Percentiles rank a stretch among this genome's conserved stretches.
Evolutionary conservation across 768 basidiomycete species (phyloP).

Genomic region (Rhizopogon roseolus): DNA sequence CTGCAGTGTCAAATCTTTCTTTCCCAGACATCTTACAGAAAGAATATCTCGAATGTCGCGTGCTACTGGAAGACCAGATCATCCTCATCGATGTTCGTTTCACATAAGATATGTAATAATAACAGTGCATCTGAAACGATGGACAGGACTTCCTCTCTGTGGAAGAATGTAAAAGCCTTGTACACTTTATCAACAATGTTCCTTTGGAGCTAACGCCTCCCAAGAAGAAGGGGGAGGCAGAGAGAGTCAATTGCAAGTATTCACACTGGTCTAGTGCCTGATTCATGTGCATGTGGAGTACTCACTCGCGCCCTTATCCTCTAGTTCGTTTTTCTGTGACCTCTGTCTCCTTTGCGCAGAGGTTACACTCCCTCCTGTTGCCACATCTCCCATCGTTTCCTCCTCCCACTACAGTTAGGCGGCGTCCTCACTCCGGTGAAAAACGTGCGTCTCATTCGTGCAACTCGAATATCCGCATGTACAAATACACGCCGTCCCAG

Average conservation of each 20-base stretch:
- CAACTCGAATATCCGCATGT: conserved; percentile 72
- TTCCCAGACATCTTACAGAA: conserved; percentile 48
- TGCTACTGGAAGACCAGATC: conserved; percentile 61
- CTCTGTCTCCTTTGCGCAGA: conserved; percentile 53
- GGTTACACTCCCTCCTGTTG: conserved; percentile 41
- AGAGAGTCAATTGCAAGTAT: conserved; percentile 58
- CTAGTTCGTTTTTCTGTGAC: conserved; percentile 60
- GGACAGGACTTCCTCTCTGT: conserved; percentile 50
- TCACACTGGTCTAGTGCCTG: background rate
- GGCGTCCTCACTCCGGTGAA: conserved; percentile 11
- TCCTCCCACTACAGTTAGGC: conserved; percentile 31
- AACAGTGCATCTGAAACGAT: background rate
- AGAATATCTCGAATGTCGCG: conserved; percentile 37
- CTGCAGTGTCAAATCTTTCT: background rate
- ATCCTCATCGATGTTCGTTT: conserved; percentile 51
- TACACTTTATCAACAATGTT: conserved; percentile 54
- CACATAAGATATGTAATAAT: background rate
- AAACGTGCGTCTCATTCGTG: conserved; percentile 47
- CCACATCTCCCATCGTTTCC: conserved; percentile 59
- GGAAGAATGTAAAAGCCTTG: conserved; percentile 56
- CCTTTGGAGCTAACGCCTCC: conserved; percentile 65
- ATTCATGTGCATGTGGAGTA: background rate
- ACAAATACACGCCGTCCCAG: conserved; percentile 59
- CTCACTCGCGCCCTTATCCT: background rate
- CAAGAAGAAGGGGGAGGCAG: conserved; percentile 69